phyloP scores from a whole-genome alignment of 176 grass and related monocot species.

The Lolium rigidum region DNA sequence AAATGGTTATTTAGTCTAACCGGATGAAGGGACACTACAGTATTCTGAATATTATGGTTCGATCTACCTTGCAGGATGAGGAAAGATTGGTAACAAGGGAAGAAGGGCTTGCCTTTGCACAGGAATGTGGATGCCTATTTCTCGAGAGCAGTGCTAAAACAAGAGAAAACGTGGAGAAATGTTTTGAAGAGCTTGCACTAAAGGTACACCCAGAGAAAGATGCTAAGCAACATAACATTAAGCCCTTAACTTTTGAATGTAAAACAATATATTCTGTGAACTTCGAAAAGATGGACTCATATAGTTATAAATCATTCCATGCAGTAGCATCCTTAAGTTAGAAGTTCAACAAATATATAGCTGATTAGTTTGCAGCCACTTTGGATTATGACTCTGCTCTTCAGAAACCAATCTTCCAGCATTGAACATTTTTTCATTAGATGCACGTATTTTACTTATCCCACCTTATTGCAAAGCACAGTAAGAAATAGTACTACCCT shows the following conservation, averaged over 20 bases:
- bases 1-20: not conserved
- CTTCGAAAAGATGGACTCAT: not conserved
- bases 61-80: constrained; percentile 62
- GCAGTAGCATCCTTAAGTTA: not conserved
- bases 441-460: not conserved
- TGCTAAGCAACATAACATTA: constrained; percentile 15
- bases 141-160: constrained; percentile 96
- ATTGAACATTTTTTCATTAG: no score
- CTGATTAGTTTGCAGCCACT: not conserved
- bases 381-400: not conserved
- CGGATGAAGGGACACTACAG: constrained; percentile 14
- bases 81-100: constrained; percentile 88
- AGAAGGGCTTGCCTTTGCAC: constrained; percentile 90
- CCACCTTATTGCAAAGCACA: not conserved
- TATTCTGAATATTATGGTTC: constrained; percentile 31
- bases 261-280: no score
- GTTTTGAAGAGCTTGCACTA: constrained; percentile 90
- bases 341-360: not conserved
- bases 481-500: not conserved
- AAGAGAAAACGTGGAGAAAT: constrained; percentile 86
- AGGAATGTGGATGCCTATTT: constrained; percentile 82
- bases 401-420: not conserved
- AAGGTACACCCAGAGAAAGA: constrained; percentile 65
- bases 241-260: no score
- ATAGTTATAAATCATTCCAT: not conserved